phyloP scores from a whole-genome alignment of 495 filamentous ascomycete species.

The Paragyromitra xinjiangensis region DNA sequence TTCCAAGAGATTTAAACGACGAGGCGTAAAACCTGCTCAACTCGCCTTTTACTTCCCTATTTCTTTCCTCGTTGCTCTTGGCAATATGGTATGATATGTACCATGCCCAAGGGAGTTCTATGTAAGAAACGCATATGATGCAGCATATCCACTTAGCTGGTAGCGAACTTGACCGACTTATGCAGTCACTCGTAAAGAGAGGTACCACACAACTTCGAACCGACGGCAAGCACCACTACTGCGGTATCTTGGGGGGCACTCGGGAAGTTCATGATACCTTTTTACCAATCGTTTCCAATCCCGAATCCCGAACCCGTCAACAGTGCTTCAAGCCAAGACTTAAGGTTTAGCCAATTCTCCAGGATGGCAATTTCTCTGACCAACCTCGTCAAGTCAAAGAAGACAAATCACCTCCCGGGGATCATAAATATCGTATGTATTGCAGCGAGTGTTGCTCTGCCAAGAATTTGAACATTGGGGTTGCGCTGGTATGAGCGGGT shows the following conservation, averaged over 20 bases:
- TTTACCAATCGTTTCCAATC: constrained; percentile 6
- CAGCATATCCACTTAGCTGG: constrained; percentile 10
- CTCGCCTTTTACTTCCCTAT: constrained; percentile 12
- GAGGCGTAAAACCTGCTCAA: constrained; percentile 54
- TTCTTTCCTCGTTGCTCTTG: constrained; percentile 10
- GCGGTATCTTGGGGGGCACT: neutral
- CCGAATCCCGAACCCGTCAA: constrained; percentile 3
- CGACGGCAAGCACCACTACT: neutral
- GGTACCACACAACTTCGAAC: neutral
- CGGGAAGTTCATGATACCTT: neutral
- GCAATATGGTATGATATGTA: constrained; percentile 9
- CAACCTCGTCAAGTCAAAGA: neutral
- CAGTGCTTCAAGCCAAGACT: neutral
- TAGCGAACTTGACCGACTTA: constrained; percentile 14
- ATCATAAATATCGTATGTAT: neutral
- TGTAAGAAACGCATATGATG: neutral
- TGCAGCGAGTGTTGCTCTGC: constrained; percentile 4
- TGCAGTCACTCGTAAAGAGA: neutral
- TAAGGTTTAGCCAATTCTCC: neutral
- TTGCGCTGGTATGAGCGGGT: constrained; percentile 52
- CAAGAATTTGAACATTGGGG: constrained; percentile 21
- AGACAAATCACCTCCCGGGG: neutral
- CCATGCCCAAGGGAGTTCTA: neutral
- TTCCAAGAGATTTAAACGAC: constrained; percentile 27
- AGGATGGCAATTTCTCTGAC: neutral